Conservation (phyloP, 345 rosid genomes). For the Eutrema yunnanense region DNA sequence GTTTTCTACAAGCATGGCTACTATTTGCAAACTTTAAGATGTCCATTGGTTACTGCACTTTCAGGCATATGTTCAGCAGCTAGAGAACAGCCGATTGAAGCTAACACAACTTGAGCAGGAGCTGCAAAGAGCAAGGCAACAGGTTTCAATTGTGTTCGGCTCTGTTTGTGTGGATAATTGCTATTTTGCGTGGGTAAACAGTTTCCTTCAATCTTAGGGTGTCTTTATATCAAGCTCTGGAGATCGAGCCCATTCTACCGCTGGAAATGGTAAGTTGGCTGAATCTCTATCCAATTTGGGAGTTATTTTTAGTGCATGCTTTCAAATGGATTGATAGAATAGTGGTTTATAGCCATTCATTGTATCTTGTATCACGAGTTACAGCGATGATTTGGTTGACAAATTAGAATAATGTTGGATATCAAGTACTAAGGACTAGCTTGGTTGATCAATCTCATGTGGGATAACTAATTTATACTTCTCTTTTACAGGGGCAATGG, state of each 20-base stretch:
- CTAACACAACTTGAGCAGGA: conserved; percentile 92
- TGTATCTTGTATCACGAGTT: not conserved
- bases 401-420: not conserved
- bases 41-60: not conserved
- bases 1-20: not conserved
- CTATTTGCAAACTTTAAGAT: conserved; percentile 2
- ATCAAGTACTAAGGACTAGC: not conserved
- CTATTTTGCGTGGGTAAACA: not conserved
- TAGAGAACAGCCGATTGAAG: conserved; percentile 88
- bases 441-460: not conserved
- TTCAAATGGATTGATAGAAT: not conserved
- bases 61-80: conserved; percentile 93
- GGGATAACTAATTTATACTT: not conserved
- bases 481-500: conserved; percentile 61
- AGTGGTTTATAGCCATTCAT: not conserved
- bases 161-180: not conserved
- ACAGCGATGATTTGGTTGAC: not conserved
- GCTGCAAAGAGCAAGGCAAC: conserved; percentile 94
- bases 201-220: conserved; percentile 35
- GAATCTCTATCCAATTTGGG: conserved; percentile 1
- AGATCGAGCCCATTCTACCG: conserved; percentile 71
- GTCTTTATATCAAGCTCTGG: conserved; percentile 80
- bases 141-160: conserved; percentile 33
- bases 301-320: not conserved
- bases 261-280: conserved; percentile 65